phyloP scores from a whole-genome alignment of 176 grass and related monocot genomes.

The Zea luxurians region DNA sequence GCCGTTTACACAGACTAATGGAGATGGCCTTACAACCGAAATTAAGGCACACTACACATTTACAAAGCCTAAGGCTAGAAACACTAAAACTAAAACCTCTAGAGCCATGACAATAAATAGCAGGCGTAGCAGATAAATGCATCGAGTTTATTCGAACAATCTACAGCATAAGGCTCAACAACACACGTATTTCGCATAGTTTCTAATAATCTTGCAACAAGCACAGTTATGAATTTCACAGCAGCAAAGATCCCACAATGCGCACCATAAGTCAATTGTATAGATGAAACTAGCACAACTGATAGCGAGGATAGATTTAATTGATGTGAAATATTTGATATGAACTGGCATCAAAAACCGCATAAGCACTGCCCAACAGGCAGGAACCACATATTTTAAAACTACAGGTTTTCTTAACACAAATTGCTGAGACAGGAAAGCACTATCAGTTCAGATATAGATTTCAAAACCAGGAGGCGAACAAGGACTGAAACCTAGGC shows the following conservation, averaged over 20 bases:
- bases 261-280: neutral
- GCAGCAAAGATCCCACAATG: neutral
- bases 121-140: no score
- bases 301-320: neutral
- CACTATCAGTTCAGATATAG: slow-evolving; percentile 37
- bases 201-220: neutral
- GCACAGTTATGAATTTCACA: neutral
- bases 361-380: slow-evolving; percentile 4
- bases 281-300: neutral
- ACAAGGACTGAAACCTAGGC: slow-evolving; percentile 51
- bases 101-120: no score
- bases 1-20: no score
- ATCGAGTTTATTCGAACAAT: neutral
- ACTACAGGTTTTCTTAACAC: slow-evolving; percentile 46
- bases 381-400: slow-evolving; percentile 18
- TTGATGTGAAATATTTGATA: slow-evolving; percentile 30
- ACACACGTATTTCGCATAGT: neutral
- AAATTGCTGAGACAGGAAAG: slow-evolving; percentile 27
- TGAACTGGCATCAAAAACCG: slow-evolving; percentile 38
- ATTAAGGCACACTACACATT: neutral
- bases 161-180: neutral
- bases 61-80: neutral
- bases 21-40: neutral
- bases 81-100: neutral
- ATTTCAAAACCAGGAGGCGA: slow-evolving; percentile 41